phyloP scores from a whole-genome alignment of 2,329 filamentous ascomycete species.

The Botrytis elliptica region DNA sequence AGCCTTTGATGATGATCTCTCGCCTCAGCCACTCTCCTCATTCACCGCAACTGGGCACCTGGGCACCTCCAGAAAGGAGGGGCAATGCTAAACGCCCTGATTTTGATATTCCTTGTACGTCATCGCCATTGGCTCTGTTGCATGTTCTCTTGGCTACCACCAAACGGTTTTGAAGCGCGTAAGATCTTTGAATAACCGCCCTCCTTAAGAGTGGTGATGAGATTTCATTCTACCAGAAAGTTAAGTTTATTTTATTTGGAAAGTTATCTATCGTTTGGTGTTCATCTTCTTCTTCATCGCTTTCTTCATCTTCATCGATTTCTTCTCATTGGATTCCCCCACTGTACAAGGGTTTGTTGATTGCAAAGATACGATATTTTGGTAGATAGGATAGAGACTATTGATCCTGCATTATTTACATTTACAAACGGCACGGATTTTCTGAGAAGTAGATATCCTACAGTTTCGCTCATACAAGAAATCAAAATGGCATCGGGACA shows the following conservation, averaged over 20 bases:
- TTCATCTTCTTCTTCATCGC: not conserved
- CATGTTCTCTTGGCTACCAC: not conserved
- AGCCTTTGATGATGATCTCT: not conserved
- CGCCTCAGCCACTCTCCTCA: not conserved
- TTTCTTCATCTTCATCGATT: not conserved
- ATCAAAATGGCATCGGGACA: constrained; percentile 36
- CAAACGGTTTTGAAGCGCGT: not conserved
- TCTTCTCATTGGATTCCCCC: not conserved
- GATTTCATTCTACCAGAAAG: not conserved
- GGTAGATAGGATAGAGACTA: not conserved
- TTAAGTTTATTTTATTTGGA: not conserved
- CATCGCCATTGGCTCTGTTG: constrained; percentile 6
- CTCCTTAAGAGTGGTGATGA: not conserved
- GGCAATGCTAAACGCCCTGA: constrained; percentile 11
- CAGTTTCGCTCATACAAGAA: not conserved
- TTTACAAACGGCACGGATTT: not conserved
- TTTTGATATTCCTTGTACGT: not conserved
- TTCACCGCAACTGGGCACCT: not conserved
- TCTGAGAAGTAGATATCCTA: not conserved
- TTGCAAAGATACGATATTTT: not conserved
- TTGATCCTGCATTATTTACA: not conserved
- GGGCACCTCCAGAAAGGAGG: not conserved
- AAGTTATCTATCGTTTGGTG: too few species aligned
- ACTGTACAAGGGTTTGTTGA: not conserved
- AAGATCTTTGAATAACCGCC: not conserved